Base-by-base conservation (phyloP, 257 asterid species). In the Salvia hispanica region DNA sequence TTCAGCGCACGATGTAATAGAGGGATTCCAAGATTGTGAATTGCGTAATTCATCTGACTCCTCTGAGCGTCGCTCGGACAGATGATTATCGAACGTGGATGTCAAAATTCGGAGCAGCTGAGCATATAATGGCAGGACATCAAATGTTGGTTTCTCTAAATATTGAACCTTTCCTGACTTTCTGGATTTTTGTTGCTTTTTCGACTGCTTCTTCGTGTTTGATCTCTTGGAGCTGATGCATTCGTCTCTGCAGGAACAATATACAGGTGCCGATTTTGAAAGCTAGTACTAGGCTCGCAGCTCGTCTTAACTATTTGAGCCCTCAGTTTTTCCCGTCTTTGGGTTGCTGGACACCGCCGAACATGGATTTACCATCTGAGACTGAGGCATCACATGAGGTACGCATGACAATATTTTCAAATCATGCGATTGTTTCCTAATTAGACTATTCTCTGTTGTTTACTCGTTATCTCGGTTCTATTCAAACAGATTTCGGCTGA, bases 101-200 rank as follows among this genome's bases (percentile, higher is more conserved):
- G 96, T 84, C 89, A 51, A 87, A 77, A 76, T 91, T 94, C 70
- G 88, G 91, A 36, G 88, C 73, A 60, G 95, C 97, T 57, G 92
- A 87, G 78, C 99, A 94, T 77, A 85, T 94, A 79, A 84, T 94
- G 96, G 99, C 97, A 52, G 96, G 99, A 66, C 99, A 94, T 79
- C 91, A 88, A 78, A 79, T 70, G 98, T 92, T 70, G 65, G 98
- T 80, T 75, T 72, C 62, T 64, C 52, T 14, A 39, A 25, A 61
- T 1, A n/a, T 53, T 21, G 43, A 2, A 3, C 54, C n/a, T 77
- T 54, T 5, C 8, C 2, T 14, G 9, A n/a, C 1, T 37, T 55
- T 61, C 34, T 44, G 9, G n/a, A 42, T 48, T 11, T 72, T 42
- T 61, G 16, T 69, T 48, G 5, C 37, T 25, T 25, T 25, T 58